Evolutionary conservation across 208 protist genomes (phyloP).

Genomic region (Leptomonas pyrrhocoris): DNA sequence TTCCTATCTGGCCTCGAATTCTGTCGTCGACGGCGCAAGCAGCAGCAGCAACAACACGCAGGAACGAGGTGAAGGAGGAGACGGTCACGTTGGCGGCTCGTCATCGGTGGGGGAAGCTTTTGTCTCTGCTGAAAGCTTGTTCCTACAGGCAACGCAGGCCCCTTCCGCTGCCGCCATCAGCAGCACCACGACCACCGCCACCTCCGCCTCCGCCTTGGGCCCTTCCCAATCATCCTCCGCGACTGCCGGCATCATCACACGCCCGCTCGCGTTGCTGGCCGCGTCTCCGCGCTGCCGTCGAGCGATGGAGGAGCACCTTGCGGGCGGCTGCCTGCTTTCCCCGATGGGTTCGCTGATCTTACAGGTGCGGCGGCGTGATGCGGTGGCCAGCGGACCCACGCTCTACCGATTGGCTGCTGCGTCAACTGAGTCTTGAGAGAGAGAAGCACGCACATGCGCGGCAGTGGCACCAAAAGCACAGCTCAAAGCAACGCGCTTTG

Average conservation of each 20-base stretch:
- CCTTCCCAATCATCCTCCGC: background rate
- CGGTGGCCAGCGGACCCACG: background rate
- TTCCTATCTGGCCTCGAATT: background rate
- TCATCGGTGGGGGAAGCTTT: background rate
- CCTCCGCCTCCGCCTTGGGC: background rate
- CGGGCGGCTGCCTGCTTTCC: constrained; percentile 47
- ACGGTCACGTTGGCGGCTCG: background rate
- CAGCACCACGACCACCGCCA: background rate
- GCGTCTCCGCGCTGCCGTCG: constrained; percentile 35
- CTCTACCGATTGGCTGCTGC: background rate
- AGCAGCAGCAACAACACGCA: no score
- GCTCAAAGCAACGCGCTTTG: no score
- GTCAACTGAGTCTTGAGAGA: background rate
- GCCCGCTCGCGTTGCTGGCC: constrained; percentile 52
- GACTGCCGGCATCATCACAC: constrained; percentile 16
- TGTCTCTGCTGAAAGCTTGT: background rate
- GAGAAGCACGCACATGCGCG: background rate
- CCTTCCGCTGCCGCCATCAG: background rate
- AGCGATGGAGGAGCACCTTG: constrained; percentile 37
- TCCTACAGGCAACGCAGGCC: background rate
- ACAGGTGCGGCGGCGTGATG: constrained; percentile 17
- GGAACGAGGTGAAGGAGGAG: background rate
- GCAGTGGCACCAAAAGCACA: no score
- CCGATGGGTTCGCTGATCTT: constrained; percentile 47
- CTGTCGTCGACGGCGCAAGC: background rate